Base-by-base conservation (phyloP, 2,329 filamentous ascomycete species). In the Clonostachys sp. region DNA sequence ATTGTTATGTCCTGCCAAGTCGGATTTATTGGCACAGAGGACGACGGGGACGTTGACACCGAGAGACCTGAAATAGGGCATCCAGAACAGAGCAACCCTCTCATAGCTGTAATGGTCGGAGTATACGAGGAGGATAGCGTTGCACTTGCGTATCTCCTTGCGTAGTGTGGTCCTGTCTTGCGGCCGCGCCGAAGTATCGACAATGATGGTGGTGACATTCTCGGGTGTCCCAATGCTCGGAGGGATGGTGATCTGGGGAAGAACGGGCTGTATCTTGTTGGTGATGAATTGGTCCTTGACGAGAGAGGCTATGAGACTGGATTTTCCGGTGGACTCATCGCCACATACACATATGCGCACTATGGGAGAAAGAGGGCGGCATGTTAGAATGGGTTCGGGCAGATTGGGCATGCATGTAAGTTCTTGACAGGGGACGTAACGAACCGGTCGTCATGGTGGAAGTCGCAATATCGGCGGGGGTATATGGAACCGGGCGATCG, bases 81-180 rank as follows among this genome's bases (percentile, higher is more conserved):
- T 87, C 94, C 94, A 99, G 68, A 97, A 99, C 42, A 99, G 76
- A 5, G 92, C 94, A 5, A 99, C 91, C 36, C 94, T 80, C 65
- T 99, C 94, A 72, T 97, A 99, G 77, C 91, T 97, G 74, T 99
- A 99, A 70, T 97, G 92, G 65, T 99, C 94, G 55, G 91, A 91
- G 67, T 99, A 99, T 47, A 99, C 91, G 41, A 99, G 82, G 16
- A 97, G 78, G 54, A 99, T 97, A 55, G 96, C 92, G 64, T 96
- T 99, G 61, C 87, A 94, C 67, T 96, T 96, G 54, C 94, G 85
- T 52, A 99, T 91, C 71, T 97, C 94, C 64, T 94, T 94, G 51
- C 91, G 87, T 50, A 99, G 76, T 16, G 86, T 91, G 50, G 87
- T 89, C 55, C 94, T 86, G 63, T 99, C 92, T 66, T 96, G 91